Base-by-base conservation (phyloP, 805 yeast species). In the Isabelozyma rhagii region DNA sequence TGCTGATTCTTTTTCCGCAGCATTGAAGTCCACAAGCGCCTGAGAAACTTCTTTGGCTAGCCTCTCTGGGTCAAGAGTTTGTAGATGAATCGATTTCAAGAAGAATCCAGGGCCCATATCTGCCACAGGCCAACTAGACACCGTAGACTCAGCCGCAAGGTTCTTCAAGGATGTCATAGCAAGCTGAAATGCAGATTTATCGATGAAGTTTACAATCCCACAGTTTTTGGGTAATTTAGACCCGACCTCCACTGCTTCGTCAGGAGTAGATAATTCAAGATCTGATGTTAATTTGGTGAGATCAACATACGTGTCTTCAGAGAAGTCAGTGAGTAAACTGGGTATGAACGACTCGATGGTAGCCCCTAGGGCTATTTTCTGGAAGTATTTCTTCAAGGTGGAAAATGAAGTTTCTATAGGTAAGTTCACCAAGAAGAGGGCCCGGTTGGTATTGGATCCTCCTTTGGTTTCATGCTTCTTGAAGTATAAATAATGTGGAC, bases 361-460 rank as follows among this genome's bases (percentile, higher is more conserved):
- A 7, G 91, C 80, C 5, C 86, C 89, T 2, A 83, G 77, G 36
- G 88, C 82, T 1, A 87, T 74, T 11, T 75, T 68, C 48, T 77
- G 77, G 58, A 90, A 81, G 41, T 83, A 77, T 49, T 72, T 75
- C 59, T 82, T 85, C 44, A 90, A 61, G 36, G 72, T 71, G 41
- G 76, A 73, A 13, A 80, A 59, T 21, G 77, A 74, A 6, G 90
- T 76, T 50, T 79, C 77, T 18, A 85, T 68, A 1, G 97, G 97
- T 40, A 90, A 68, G 62, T 92, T 91, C 50, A 87, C 82, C 5
- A 86, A 63, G 67, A 92, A 92, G n/a, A 92, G 65, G 28, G 87
- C 77, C 46, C 87, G 73, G 46, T 79, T 57, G 15, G 63, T 67
- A 17, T 76, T 66, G 34, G 78, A 77, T 2, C 71, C 66, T 34